A percentile compares a stretch with the other conserved stretches of the same genome.
Evolutionary conservation across 371 early-diverging fungal genomes (phyloP).

Genomic region (Rhizomucor miehei): DNA sequence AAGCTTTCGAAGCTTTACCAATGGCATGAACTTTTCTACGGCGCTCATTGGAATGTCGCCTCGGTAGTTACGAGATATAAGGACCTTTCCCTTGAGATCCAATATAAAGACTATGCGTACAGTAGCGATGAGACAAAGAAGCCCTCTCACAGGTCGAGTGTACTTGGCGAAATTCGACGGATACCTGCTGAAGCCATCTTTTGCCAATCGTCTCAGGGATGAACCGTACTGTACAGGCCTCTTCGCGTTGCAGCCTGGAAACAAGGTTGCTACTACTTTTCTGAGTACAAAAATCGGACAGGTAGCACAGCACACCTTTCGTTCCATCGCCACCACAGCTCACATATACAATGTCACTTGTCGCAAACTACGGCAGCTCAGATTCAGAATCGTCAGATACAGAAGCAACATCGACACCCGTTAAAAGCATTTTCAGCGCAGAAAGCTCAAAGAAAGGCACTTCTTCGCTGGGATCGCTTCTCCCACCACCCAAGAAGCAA

Average conservation of each 20-base stretch:
- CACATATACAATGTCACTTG: conserved; percentile 14
- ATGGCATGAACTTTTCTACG: conserved; percentile 96
- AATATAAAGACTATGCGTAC: conserved; percentile 67
- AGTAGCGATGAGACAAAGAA: not conserved
- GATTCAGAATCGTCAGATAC: conserved; percentile 18
- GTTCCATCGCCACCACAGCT: not conserved
- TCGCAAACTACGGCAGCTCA: conserved; percentile 17
- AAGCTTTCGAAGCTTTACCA: no score
- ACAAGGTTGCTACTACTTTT: not conserved
- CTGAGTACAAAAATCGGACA: not conserved
- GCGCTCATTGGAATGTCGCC: conserved; percentile 94
- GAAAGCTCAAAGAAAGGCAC: not conserved
- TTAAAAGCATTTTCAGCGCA: not conserved
- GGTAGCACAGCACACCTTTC: not conserved
- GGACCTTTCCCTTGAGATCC: conserved; percentile 94
- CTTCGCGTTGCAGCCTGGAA: not conserved
- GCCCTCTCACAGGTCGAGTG: no score
- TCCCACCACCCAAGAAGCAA: conserved; percentile 20
- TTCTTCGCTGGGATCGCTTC: conserved; percentile 8
- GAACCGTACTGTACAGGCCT: no score
- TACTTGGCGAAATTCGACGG: no score
- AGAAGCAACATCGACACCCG: conserved; percentile 5
- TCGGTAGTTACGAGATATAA: conserved; percentile 80
- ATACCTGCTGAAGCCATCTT: conserved; percentile 32
- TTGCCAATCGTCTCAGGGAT: not conserved